Conservation (phyloP, 2,329 filamentous ascomycete genomes). For the Colletotrichum sp. region DNA sequence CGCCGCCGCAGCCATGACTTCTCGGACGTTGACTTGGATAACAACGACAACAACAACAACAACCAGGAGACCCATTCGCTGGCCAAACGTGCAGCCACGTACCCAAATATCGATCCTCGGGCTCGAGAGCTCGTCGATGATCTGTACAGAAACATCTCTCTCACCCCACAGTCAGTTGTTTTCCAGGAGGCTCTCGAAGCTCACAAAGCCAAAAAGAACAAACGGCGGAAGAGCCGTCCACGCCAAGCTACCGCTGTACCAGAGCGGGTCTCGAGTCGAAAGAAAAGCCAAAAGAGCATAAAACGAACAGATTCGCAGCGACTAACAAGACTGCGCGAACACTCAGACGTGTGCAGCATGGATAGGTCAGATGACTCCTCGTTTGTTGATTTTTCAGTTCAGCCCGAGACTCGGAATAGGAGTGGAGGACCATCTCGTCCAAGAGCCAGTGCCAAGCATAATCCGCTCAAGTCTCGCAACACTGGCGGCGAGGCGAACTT, state of each 20-base stretch:
- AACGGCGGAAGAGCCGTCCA: neutral
- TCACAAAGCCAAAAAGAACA: neutral
- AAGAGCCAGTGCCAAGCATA: conserved; percentile 3
- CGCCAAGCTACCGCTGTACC: neutral
- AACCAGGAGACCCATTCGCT: neutral
- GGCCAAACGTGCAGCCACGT: neutral
- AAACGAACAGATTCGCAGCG: neutral
- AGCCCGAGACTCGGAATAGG: conserved; percentile 7
- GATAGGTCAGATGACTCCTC: conserved; percentile 19
- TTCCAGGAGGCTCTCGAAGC: neutral
- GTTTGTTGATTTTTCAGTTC: conserved; percentile 17
- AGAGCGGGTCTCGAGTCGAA: conserved; percentile 16
- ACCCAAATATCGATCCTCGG: conserved; percentile 18
- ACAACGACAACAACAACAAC: neutral
- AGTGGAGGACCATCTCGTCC: conserved; percentile 21
- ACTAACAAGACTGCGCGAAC: neutral
- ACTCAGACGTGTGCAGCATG: conserved; percentile 7
- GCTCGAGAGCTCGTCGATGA: conserved; percentile 25
- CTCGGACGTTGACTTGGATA: neutral
- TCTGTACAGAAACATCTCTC: conserved; percentile 11
- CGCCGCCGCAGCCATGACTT: neutral
- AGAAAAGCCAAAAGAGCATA: neutral
- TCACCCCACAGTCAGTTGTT: neutral
- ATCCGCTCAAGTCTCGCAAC: neutral
- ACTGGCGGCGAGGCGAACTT: conserved; percentile 25